Percentiles rank a stretch among this genome's conserved stretches.
Conservation (phyloP, 257 asterid genomes). For the Parsonsia alboflavescens region DNA sequence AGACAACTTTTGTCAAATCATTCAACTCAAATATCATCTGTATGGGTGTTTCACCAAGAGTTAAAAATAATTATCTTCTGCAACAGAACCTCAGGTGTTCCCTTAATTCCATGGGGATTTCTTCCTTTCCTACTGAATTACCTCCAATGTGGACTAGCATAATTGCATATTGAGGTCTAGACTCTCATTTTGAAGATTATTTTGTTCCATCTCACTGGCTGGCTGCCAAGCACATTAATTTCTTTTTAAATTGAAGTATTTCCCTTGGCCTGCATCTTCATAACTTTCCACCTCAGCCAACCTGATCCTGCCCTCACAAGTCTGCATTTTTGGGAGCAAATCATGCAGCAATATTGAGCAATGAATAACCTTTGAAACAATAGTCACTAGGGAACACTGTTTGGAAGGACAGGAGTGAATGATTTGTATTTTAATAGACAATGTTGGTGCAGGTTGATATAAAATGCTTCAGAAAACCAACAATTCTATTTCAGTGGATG, state of each 20-base stretch:
- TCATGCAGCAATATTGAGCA: not conserved
- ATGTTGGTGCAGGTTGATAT: conserved; percentile 59
- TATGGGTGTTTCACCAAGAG: not conserved
- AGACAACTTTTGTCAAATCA: not conserved
- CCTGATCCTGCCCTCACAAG: not conserved
- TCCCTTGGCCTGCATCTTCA: not conserved
- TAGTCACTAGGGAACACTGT: not conserved
- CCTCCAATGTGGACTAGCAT: not conserved
- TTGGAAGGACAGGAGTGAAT: not conserved
- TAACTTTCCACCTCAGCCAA: not conserved
- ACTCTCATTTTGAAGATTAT: not conserved
- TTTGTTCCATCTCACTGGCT: not conserved
- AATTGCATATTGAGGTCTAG: not conserved
- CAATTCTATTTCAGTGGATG: conserved; percentile 77
- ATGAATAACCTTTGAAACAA: not conserved
- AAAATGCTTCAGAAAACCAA: conserved; percentile 55
- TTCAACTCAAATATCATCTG: not conserved
- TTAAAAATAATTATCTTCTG: not conserved
- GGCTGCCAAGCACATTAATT: not conserved
- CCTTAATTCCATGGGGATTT: not conserved
- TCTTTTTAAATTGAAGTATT: not conserved
- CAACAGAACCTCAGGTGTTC: not conserved
- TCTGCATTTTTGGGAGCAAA: not conserved
- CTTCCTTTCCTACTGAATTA: not conserved
- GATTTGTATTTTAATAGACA: conserved; percentile 5